phyloP scores from a whole-genome alignment of 2,329 filamentous ascomycete species.

The Fusarium longipes region DNA sequence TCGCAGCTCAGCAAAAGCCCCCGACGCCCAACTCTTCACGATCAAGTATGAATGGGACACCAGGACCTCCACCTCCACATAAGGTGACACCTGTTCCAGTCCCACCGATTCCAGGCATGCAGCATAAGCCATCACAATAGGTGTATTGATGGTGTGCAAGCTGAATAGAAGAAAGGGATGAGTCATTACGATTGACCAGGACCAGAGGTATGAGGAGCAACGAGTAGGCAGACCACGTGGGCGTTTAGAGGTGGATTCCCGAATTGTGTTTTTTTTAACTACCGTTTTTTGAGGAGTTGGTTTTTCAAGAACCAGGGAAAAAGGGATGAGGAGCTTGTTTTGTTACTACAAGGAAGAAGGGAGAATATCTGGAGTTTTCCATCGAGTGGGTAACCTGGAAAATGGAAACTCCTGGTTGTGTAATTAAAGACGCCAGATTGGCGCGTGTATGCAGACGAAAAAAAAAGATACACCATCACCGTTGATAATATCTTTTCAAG shows the following conservation, averaged over 20 bases:
- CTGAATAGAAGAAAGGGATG: slow-evolving; percentile 9
- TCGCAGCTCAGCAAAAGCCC: slow-evolving; percentile 52
- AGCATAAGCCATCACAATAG: slow-evolving; percentile 46
- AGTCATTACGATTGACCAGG: not conserved
- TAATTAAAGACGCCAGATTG: slow-evolving; percentile 36
- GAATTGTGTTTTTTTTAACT: slow-evolving; percentile 38
- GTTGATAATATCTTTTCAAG: slow-evolving; percentile 17
- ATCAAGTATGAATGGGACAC: slow-evolving; percentile 51
- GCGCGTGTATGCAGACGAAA: slow-evolving; percentile 38
- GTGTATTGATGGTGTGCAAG: slow-evolving; percentile 9
- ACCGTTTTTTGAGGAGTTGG: slow-evolving; percentile 35
- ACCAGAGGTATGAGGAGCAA: slow-evolving; percentile 6
- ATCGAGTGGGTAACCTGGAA: slow-evolving; percentile 21
- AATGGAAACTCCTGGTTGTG: slow-evolving; percentile 32
- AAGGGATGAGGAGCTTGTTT: slow-evolving; percentile 24
- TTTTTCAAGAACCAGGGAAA: slow-evolving; percentile 33
- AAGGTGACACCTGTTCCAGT: slow-evolving; percentile 60
- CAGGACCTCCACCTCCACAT: slow-evolving; percentile 50
- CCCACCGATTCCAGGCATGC: slow-evolving; percentile 56
- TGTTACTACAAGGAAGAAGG: slow-evolving; percentile 23
- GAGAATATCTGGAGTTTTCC: slow-evolving; percentile 1
- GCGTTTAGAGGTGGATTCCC: slow-evolving; percentile 46
- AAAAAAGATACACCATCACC: slow-evolving; percentile 21
- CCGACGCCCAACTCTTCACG: slow-evolving; percentile 51
- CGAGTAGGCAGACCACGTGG: slow-evolving; percentile 27